Evolutionary conservation across 495 filamentous ascomycete species (phyloP).

Genomic region (Pseudomonodictys pantanalensis): DNA sequence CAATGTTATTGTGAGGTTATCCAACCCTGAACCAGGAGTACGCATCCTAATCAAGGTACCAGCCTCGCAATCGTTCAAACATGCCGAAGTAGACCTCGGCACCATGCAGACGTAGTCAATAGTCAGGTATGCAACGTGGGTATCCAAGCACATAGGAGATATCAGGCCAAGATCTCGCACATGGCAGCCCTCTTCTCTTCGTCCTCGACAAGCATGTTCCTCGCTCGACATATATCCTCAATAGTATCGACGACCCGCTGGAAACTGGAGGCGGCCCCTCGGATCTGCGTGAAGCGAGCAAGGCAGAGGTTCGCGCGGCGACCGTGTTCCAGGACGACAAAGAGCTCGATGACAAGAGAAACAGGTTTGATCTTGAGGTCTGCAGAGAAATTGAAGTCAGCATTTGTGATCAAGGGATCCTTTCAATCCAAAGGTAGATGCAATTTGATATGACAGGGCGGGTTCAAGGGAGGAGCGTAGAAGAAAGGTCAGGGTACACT

Average conservation of each 20-base stretch:
- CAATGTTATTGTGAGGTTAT: too few species aligned
- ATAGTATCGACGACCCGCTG: conserved; percentile 75
- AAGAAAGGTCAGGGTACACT: conserved; percentile 42
- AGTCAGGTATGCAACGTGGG: too few species aligned
- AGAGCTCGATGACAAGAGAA: conserved; percentile 76
- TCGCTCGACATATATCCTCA: conserved; percentile 54
- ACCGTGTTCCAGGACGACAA: conserved; percentile 78
- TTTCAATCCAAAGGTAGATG: conserved; percentile 8
- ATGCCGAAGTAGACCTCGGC: background rate
- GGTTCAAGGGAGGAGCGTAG: conserved; percentile 3
- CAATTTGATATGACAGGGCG: too few species aligned
- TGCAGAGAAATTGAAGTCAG: conserved; percentile 36
- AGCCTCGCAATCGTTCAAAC: background rate
- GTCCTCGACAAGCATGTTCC: conserved; percentile 67
- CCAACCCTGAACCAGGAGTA: too few species aligned
- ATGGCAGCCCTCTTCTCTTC: conserved; percentile 65
- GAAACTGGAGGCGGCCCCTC: conserved; percentile 82
- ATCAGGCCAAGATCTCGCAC: conserved; percentile 40
- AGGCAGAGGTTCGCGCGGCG: conserved; percentile 58
- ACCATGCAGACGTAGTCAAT: conserved; percentile 8
- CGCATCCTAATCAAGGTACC: too few species aligned
- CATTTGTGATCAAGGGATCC: background rate
- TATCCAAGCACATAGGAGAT: too few species aligned
- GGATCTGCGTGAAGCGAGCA: conserved; percentile 80
- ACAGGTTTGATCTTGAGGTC: conserved; percentile 74